Evolutionary conservation across 164 flowering plant species (phyloP).

Genomic region (Piper betle): DNA sequence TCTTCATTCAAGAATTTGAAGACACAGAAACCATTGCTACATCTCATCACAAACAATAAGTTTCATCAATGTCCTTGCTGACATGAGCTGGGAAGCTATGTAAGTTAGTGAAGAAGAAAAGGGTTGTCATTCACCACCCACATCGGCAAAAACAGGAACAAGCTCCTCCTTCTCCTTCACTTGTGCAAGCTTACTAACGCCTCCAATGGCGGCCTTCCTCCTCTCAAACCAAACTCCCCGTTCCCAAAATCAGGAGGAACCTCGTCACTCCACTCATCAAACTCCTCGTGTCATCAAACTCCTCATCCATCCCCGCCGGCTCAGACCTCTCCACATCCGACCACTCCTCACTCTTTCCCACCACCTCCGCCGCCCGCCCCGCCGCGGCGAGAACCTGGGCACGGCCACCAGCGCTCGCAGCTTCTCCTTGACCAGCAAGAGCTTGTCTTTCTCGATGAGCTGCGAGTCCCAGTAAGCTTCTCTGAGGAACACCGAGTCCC

Average conservation of each 20-base stretch:
- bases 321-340: constrained; percentile 36
- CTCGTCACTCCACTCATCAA: constrained; percentile 24
- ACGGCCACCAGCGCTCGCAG: constrained; percentile 68
- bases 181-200: constrained; percentile 9
- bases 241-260: constrained; percentile 72
- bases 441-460: constrained; percentile 61
- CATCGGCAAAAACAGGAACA: constrained; percentile 57
- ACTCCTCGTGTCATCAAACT: constrained; percentile 25
- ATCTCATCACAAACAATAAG: background rate
- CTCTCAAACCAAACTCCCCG: constrained; percentile 23
- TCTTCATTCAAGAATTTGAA: too few relatives aligned
- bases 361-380: constrained; percentile 12
- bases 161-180: constrained; percentile 32
- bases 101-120: background rate
- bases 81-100: background rate
- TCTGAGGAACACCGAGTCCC: constrained; percentile 86
- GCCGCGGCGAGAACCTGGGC: constrained; percentile 41
- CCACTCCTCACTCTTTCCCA: constrained; percentile 37
- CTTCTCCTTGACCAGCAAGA: constrained; percentile 76
- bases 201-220: constrained; percentile 17
- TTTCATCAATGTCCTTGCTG: too few relatives aligned
- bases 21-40: background rate
- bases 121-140: constrained; percentile 42
- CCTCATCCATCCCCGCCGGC: constrained; percentile 29
- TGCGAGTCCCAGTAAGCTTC: constrained; percentile 84